These are phyloP conservation scores for Agrocybe praecox DNA, from an alignment of 768 basidiomycete species.

Conservation along the genomic window DNA sequence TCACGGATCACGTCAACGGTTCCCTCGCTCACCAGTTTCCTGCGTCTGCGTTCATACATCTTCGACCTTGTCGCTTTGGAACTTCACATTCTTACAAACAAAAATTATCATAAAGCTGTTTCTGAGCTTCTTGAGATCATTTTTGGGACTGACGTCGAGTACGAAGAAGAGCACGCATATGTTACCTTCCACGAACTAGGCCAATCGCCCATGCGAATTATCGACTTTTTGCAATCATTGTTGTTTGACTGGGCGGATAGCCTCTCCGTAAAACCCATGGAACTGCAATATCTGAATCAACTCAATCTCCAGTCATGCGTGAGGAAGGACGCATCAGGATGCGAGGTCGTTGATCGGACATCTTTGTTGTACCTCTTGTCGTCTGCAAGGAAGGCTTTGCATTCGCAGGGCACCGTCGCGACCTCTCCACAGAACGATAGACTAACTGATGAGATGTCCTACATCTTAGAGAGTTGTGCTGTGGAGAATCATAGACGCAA, in stretches of 20 bases:
- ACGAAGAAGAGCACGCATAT: conserved; percentile 52
- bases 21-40: conserved; percentile 69
- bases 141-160: conserved; percentile 66
- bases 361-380: conserved; percentile 73
- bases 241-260: conserved; percentile 89
- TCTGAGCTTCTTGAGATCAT: conserved; percentile 78
- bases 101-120: conserved; percentile 73
- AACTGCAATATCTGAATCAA: conserved; percentile 64
- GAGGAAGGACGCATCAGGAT: conserved; percentile 68
- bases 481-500: conserved; percentile 89
- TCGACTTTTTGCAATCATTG: conserved; percentile 86
- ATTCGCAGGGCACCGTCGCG: conserved; percentile 67
- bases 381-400: conserved; percentile 58
- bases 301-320: conserved; percentile 74
- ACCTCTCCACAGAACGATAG: conserved; percentile 66
- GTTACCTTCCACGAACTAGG: conserved; percentile 72
- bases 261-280: conserved; percentile 54
- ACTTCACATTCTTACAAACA: conserved; percentile 81
- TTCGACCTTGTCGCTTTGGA: conserved; percentile 88
- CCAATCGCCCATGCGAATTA: conserved; percentile 82
- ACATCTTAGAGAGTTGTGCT: conserved; percentile 82
- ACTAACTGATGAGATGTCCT: conserved; percentile 67
- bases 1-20: conserved; percentile 70
- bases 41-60: conserved; percentile 82
- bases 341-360: conserved; percentile 79